These are phyloP conservation scores for Sutorius australiensis DNA, from an alignment of 768 basidiomycete species.

Conservation along the genomic window DNA sequence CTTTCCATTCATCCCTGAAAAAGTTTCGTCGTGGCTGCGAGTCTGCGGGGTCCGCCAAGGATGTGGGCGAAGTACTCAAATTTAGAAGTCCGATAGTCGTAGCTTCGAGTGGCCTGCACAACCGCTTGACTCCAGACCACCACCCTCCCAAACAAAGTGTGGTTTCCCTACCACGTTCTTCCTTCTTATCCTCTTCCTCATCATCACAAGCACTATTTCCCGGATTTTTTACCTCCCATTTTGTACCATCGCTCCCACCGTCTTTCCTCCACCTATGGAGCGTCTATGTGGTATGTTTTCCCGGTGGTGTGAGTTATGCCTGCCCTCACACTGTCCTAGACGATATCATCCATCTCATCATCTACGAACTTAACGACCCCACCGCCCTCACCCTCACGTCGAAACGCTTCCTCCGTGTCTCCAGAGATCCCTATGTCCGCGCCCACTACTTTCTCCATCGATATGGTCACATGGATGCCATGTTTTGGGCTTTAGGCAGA, in stretches of 20 bases:
- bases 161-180: constrained; percentile 5
- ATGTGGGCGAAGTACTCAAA: constrained; percentile 28
- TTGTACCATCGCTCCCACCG: neutral
- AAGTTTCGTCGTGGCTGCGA: constrained; percentile 17
- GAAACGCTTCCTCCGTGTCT: constrained; percentile 57
- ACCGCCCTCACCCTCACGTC: constrained; percentile 53
- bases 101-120: constrained; percentile 28
- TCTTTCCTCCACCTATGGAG: constrained; percentile 42
- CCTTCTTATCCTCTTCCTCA: neutral
- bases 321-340: constrained; percentile 29
- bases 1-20: neutral
- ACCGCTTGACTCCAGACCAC: constrained; percentile 34
- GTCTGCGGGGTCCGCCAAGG: constrained; percentile 30
- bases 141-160: constrained; percentile 33
- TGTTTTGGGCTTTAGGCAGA: constrained; percentile 72
- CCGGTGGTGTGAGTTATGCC: constrained; percentile 4
- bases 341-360: constrained; percentile 70
- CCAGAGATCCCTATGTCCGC: constrained; percentile 70
- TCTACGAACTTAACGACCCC: constrained; percentile 70
- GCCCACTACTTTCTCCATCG: constrained; percentile 76
- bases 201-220: neutral
- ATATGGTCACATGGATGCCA: constrained; percentile 64
- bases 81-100: constrained; percentile 36
- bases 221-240: constrained; percentile 2
- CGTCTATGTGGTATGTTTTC: constrained; percentile 60